These are phyloP conservation scores for Phanerochaete sordida DNA, from an alignment of 768 basidiomycete species.

Conservation along the genomic window DNA sequence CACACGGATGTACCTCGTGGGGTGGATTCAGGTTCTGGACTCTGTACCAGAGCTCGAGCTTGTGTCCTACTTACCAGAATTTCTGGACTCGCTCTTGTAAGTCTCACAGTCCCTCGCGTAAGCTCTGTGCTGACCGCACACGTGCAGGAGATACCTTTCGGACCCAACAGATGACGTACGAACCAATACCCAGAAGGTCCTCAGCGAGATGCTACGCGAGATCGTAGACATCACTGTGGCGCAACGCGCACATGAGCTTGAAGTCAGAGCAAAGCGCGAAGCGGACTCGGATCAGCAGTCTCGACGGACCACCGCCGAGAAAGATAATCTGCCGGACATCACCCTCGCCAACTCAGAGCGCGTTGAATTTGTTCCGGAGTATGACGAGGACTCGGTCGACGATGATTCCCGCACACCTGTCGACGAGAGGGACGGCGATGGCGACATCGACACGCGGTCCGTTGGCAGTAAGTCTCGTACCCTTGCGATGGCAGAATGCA, in stretches of 20 bases:
- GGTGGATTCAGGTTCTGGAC: conserved; percentile 94
- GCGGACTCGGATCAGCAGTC: conserved; percentile 36
- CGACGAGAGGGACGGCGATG: conserved; percentile 39
- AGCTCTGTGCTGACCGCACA: conserved; percentile 11
- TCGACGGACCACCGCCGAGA: conserved; percentile 37
- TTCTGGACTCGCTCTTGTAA: conserved; percentile 89
- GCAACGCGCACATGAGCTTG: conserved; percentile 60
- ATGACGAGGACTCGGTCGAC: conserved; percentile 30
- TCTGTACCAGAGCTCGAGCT: conserved; percentile 96
- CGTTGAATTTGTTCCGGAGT: conserved; percentile 51
- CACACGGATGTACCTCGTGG: conserved; percentile 93
- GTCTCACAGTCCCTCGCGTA: conserved; percentile 23
- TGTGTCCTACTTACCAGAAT: conserved; percentile 91
- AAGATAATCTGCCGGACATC: conserved; percentile 58
- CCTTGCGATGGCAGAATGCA: no score
- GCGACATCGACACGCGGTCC: conserved; percentile 47
- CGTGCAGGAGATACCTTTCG: conserved; percentile 82
- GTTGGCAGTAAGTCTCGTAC: conserved; percentile 66
- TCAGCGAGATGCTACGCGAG: conserved; percentile 88
- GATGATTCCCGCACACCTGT: conserved; percentile 17
- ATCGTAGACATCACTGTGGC: conserved; percentile 82
- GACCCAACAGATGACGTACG: conserved; percentile 94
- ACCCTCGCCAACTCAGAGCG: conserved; percentile 56
- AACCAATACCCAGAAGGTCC: conserved; percentile 83
- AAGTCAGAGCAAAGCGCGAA: conserved; percentile 38